Percentiles rank a stretch among this genome's conserved stretches.
Conservation (phyloP, 306 rosid species). For the Senna tora region DNA sequence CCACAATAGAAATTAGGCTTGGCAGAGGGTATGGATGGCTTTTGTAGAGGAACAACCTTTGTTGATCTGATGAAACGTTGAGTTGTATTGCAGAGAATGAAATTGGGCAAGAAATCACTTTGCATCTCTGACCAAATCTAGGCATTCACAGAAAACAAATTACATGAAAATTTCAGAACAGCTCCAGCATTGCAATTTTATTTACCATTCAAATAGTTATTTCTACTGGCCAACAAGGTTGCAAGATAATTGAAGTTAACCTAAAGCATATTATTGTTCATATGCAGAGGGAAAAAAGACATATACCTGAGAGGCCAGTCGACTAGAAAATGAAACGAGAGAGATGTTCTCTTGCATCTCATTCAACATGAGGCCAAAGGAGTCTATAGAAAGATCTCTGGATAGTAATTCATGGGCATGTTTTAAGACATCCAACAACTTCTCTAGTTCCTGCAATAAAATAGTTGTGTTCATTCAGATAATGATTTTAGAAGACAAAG, state of each 20-base stretch:
- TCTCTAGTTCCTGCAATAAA: constrained; percentile 84
- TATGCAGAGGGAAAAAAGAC: constrained; percentile 17
- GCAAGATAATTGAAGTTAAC: constrained; percentile 14
- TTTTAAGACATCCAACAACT: constrained; percentile 76
- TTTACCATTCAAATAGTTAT: constrained; percentile 30
- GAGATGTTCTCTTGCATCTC: constrained; percentile 99
- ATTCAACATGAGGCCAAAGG: constrained; percentile 83
- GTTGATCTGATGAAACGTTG: constrained; percentile 90
- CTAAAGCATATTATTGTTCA: neutral
- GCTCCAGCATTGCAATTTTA: constrained; percentile 28
- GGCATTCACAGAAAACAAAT: constrained; percentile 38
- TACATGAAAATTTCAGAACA: constrained; percentile 33
- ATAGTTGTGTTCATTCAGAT: constrained; percentile 32
- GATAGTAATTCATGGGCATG: constrained; percentile 86
- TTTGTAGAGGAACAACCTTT: constrained; percentile 80
- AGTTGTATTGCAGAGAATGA: constrained; percentile 92
- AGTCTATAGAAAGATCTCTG: constrained; percentile 77
- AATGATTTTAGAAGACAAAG: constrained; percentile 25
- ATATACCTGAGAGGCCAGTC: constrained; percentile 92
- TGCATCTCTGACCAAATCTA: constrained; percentile 99
- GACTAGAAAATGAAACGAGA: constrained; percentile 93
- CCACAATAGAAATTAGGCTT: constrained; percentile 95
- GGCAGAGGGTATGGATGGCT: constrained; percentile 95
- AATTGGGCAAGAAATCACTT: constrained; percentile 88
- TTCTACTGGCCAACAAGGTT: constrained; percentile 25